A percentile compares a stretch with the other conserved stretches of the same genome.
Conservation (phyloP, 2,329 filamentous ascomycete species). For the Neopestalotiopsis sp. region DNA sequence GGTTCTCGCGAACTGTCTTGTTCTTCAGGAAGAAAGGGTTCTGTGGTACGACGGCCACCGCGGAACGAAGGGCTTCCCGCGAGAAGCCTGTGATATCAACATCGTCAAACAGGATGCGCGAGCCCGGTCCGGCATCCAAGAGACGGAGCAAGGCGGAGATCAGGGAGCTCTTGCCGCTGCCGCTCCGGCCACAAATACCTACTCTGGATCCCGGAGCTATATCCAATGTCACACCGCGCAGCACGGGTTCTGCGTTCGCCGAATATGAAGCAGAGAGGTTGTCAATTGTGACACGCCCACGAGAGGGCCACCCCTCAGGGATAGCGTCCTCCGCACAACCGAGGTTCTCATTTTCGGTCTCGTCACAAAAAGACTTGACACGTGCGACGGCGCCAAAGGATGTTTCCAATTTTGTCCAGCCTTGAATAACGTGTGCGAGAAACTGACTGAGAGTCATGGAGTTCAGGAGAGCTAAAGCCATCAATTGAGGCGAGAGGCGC, state of each 20-base stretch:
- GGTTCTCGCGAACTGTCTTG: constrained; percentile 21
- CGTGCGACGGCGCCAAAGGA: constrained; percentile 20
- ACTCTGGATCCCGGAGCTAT: neutral
- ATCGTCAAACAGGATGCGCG: constrained; percentile 21
- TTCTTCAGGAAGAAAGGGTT: constrained; percentile 25
- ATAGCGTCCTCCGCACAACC: neutral
- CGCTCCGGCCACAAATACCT: constrained; percentile 7
- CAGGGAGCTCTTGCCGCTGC: constrained; percentile 14
- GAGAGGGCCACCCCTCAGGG: constrained; percentile 14
- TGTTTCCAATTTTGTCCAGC: constrained; percentile 18
- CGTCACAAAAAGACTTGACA: constrained; percentile 12
- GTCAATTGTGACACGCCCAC: neutral
- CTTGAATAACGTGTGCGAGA: constrained; percentile 31
- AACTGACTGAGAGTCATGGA: constrained; percentile 15
- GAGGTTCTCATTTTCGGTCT: constrained; percentile 4
- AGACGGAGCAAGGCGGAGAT: constrained; percentile 4
- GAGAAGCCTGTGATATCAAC: constrained; percentile 18
- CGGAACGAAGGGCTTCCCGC: constrained; percentile 15
- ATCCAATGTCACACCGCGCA: constrained; percentile 20
- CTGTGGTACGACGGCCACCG: constrained; percentile 24
- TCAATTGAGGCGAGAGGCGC: constrained; percentile 22
- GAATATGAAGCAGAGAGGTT: constrained; percentile 6
- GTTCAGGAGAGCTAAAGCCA: constrained; percentile 25
- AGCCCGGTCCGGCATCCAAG: neutral
- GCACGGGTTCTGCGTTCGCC: neutral